Evolutionary conservation across 1,284 basidiomycete genomes (phyloP).

Genomic region (Pholiota adiposa): DNA sequence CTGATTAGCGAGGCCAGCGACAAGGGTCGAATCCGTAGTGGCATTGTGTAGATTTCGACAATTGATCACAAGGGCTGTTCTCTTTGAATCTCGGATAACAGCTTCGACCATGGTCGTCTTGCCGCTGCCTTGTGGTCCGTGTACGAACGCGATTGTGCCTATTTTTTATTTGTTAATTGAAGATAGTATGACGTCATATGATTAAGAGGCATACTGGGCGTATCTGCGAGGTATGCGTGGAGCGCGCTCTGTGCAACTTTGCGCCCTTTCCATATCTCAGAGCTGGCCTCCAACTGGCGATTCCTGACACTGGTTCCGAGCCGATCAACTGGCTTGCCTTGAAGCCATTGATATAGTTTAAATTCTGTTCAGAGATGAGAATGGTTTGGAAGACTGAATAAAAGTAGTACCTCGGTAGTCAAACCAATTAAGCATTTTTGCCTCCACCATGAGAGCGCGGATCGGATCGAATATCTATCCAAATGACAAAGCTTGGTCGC

Average conservation of each 20-base stretch:
- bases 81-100: constrained; percentile 61
- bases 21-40: constrained; percentile 72
- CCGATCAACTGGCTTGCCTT: constrained; percentile 55
- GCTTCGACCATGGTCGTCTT: constrained; percentile 76
- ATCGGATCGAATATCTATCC: constrained; percentile 89
- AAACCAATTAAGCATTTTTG: constrained; percentile 85
- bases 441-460: constrained; percentile 83
- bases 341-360: constrained; percentile 70
- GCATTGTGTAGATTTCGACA: constrained; percentile 79
- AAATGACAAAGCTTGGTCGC: neutral
- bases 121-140: constrained; percentile 92
- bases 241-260: constrained; percentile 75
- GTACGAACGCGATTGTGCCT: constrained; percentile 75
- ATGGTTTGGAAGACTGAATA: constrained; percentile 3
- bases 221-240: constrained; percentile 72
- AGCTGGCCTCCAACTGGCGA: constrained; percentile 4
- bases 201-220: constrained; percentile 57
- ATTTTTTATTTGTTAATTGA: constrained; percentile 8
- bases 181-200: neutral
- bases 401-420: constrained; percentile 62
- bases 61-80: constrained; percentile 75
- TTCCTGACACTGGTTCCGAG: constrained; percentile 27
- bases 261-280: constrained; percentile 81
- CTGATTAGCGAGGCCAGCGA: constrained; percentile 75
- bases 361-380: constrained; percentile 48